phyloP scores from a whole-genome alignment of 768 basidiomycete genomes.

The Rhodotorula toruloides region DNA sequence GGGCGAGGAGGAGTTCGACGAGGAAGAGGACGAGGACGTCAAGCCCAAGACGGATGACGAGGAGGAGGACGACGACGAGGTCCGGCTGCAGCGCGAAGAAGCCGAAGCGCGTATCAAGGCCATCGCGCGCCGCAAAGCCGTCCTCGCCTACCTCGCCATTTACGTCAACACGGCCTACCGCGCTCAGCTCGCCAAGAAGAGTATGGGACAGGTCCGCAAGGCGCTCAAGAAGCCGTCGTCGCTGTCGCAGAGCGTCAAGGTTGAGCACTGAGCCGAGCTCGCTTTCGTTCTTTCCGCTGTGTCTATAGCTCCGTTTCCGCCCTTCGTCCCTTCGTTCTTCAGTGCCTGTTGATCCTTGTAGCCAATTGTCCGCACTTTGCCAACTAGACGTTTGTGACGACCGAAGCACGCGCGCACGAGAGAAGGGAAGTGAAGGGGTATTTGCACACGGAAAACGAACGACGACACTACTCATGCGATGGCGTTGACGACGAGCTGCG shows the following conservation, averaged over 20 bases:
- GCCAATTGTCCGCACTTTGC: too few species aligned
- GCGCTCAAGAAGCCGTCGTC: constrained; percentile 9
- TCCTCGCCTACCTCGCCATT: constrained; percentile 23
- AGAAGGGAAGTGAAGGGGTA: background rate
- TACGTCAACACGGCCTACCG: constrained; percentile 34
- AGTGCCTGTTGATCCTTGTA: background rate
- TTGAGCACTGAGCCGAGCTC: background rate
- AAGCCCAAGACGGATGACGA: constrained; percentile 7
- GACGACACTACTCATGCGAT: constrained; percentile 52
- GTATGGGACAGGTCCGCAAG: constrained; percentile 2
- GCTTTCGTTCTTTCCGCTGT: background rate
- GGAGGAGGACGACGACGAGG: constrained; percentile 2
- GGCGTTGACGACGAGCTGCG: constrained; percentile 80
- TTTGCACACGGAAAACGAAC: background rate
- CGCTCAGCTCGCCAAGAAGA: constrained; percentile 14
- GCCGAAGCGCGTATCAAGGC: background rate
- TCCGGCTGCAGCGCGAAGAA: background rate
- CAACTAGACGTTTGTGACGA: too few species aligned
- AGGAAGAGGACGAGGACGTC: background rate
- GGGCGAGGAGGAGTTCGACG: background rate
- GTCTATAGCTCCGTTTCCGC: background rate
- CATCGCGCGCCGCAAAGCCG: constrained; percentile 10
- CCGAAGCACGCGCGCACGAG: too few species aligned
- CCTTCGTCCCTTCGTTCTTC: background rate
- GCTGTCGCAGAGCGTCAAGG: background rate